Evolutionary conservation across 495 filamentous ascomycete genomes (phyloP), one percentile per base, ranked within the genome.

Genomic region (Platismatia glauca): DNA sequence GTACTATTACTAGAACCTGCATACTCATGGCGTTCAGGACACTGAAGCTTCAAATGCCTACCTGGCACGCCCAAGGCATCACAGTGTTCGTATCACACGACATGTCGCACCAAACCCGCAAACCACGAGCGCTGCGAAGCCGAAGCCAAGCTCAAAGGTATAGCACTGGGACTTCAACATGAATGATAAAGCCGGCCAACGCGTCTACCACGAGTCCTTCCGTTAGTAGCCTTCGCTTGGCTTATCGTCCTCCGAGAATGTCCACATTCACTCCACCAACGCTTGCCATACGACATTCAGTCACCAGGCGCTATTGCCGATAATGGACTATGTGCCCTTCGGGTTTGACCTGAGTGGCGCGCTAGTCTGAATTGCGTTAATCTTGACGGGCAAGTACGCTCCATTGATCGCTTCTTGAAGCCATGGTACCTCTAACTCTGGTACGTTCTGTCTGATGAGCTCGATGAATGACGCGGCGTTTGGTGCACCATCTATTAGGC

Each of bases 401-500:
- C 58, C 64, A 61, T 29, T 55, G 52, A 55, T 44, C 11, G 58
- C 67, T 41, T 74, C 71, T 18, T 69, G 57, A 22, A 76, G 50
- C 73, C 77, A 77, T 24, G 64, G 63, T 56, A 73, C 70, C 38
- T 75, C 68, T 13, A 78, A 59, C 0, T 71, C 64, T 12, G 70
- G 60, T 0, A 86, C 80, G 59, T 76, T 71, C n/a, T 73, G 68
- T 22, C 76, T 71, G 12, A 79, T 77, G 64, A 78, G 81, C 8
- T 79, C 76, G 16, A 86, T 65, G 3, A 88, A 71, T 7, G 76
- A 72, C 37, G 73, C 72, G 0, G 77, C 76, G 9, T 75, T 71
- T 7, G 82, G 81, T 8, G 80, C 79, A 22, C 66, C 77, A 16
- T 74, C 71, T 22, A 75, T 64, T 9, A 89, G 58, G 4, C 79